Base-by-base conservation (phyloP, 208 protist genomes). In the Angomonas ambiguus region DNA sequence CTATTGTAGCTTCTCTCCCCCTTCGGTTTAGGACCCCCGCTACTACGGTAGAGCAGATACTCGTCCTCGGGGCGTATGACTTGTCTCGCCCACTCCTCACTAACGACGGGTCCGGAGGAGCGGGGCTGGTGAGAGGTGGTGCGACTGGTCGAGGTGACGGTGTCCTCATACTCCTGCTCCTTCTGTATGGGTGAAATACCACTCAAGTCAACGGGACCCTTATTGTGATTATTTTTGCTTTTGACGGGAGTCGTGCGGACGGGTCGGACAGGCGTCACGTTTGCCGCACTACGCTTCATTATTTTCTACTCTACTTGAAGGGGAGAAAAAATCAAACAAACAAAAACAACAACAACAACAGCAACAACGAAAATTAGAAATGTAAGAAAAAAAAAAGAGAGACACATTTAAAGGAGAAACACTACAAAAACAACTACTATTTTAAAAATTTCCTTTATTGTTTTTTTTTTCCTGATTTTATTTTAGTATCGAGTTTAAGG, bases 51-150 rank as follows among this genome's bases (percentile, higher is more conserved):
- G 28, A 94, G 72, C 25, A 88, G 65, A 30, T 82, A 74, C 69
- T 94, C 85, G 55, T 94, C 88, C 10, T 78, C 83, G 4, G 76
- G 78, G 48, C 81, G 77, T n/a, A 94, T 71, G 45, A 94, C 73
- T 62, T 76, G 88, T 2, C 85, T 82, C 2, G 88, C 65, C 88
- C 88, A 94, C 64, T 73, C 79, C 67, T 89, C 88, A 27, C 83
- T 88, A 18, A 94, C 18, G 90, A 72, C 6, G 85, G 88, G 8
- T 67, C 76, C 2, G 56, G 18, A 5, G 3, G 30, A 6, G 33
- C 65, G 66, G 0, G 62, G 60, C 10, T 31, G 49, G 34, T 58
- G 5, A 13, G 35, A 13, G 35, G 35, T 41, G 51, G 51, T 48
- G 42, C 22, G 56, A 33, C 72, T 72, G 33, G 49, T 0, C 28